Percentiles rank a stretch among this genome's conserved stretches.
Conservation (phyloP, 2,329 filamentous ascomycete genomes). For the Aureobasidium pullulans region DNA sequence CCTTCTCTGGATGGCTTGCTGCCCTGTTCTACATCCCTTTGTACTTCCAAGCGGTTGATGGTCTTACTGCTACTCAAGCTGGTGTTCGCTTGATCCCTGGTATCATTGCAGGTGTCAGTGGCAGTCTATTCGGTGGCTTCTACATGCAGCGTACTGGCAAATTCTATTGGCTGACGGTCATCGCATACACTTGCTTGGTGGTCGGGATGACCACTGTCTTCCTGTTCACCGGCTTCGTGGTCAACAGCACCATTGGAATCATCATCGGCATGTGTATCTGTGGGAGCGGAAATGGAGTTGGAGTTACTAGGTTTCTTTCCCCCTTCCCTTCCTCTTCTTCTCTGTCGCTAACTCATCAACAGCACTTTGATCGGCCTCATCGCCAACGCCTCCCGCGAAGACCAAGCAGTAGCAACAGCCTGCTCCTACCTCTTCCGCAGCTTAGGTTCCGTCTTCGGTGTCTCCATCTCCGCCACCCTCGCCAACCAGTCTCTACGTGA, state of each 20-base stretch:
- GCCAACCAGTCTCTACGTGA: constrained; percentile 61
- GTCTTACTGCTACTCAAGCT: constrained; percentile 54
- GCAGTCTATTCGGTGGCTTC: constrained; percentile 57
- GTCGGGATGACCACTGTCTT: constrained; percentile 50
- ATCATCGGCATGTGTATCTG: constrained; percentile 50
- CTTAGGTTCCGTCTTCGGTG: constrained; percentile 57
- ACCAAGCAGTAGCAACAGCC: constrained; percentile 68
- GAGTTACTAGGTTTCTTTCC: constrained; percentile 47
- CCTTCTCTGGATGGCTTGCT: constrained; percentile 53
- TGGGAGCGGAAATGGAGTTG: constrained; percentile 50
- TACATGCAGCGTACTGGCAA: constrained; percentile 63
- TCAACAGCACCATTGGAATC: constrained; percentile 45
- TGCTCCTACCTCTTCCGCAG: constrained; percentile 70
- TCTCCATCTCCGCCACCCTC: constrained; percentile 63
- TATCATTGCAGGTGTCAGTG: constrained; percentile 54
- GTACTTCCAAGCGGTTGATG: constrained; percentile 67
- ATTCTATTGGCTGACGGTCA: constrained; percentile 62
- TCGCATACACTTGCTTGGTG: constrained; percentile 47
- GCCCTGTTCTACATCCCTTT: constrained; percentile 67
- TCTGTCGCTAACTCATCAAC: neutral
- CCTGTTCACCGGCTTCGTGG: constrained; percentile 49
- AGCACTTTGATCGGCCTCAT: constrained; percentile 27
- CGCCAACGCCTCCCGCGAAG: constrained; percentile 58
- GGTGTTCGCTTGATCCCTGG: constrained; percentile 61
- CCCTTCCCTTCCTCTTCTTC: neutral